Base-by-base conservation (phyloP, 2,329 filamentous ascomycete species). In the Fulvia fulva region DNA sequence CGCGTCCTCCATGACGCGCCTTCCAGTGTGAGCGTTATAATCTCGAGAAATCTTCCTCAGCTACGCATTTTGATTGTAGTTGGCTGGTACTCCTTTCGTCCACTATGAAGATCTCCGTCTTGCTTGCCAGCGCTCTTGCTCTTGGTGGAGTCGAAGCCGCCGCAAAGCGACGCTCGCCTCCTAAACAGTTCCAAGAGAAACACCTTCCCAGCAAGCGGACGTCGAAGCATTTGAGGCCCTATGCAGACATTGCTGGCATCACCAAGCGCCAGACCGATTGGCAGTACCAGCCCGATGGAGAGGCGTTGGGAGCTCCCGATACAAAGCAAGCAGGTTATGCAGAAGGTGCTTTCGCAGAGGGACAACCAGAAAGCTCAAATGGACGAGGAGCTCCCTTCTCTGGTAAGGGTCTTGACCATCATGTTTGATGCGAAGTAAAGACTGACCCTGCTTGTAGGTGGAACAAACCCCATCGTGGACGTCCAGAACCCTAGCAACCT, bases 401-500 rank as follows among this genome's bases (percentile, higher is more conserved):
- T 34, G 84, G 85, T 86, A 75, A 47, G 73, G 16, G 7, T 7
- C 7, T n/a, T 44, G 7, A 22, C 41, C n/a, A 5, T n/a, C 21
- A n/a, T n/a, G n/a, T n/a, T n/a, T n/a, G n/a, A n/a, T n/a, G n/a
- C n/a, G n/a, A n/a, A n/a, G n/a, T n/a, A n/a, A n/a, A n/a, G n/a
- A n/a, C n/a, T n/a, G n/a, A n/a, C n/a, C n/a, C n/a, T n/a, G n/a
- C n/a, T 34, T 23, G 14, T 54, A 87, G 86, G 85, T 16, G 86
- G 84, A 26, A 88, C 86, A 22, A 86, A 89, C 67, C 75, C 80
- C 51, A 74, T 78, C 52, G 71, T 87, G 23, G 86, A 88, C 65
- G 71, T 83, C 1, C 78, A 84, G 61, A 87, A 88, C 65, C 86
- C 85, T 0, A 81, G 84, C 61, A 85, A 85, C 65, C 78, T 89